These are phyloP conservation scores for Neurospora sp. DNA, from an alignment of 495 filamentous ascomycete genomes.

Conservation along the genomic window DNA sequence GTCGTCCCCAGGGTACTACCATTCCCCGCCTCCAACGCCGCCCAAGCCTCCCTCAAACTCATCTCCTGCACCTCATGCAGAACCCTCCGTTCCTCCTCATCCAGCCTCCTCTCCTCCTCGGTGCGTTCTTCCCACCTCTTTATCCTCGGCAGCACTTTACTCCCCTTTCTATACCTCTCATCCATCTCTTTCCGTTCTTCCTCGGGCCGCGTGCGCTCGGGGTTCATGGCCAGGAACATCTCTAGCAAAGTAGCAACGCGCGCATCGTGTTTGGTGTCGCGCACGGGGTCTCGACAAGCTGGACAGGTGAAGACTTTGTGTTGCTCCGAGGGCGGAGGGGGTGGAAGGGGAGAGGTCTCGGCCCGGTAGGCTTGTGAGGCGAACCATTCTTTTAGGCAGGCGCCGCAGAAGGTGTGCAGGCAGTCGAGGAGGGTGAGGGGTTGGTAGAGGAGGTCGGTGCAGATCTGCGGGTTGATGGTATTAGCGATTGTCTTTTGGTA, in stretches of 20 bases:
- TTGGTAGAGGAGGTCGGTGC: conserved; percentile 90
- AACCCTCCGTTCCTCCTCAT: conserved; percentile 58
- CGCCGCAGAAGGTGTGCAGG: conserved; percentile 92
- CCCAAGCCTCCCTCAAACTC: conserved; percentile 55
- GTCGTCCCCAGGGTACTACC: conserved; percentile 52
- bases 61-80: conserved; percentile 59
- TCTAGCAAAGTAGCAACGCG: conserved; percentile 75
- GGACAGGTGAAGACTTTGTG: conserved; percentile 67
- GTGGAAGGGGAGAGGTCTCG: conserved; percentile 31
- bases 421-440: conserved; percentile 95
- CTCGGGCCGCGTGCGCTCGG: conserved; percentile 51
- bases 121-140: conserved; percentile 33
- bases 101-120: conserved; percentile 36
- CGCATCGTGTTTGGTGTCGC: conserved; percentile 74
- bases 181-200: conserved; percentile 64
- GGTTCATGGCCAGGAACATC: conserved; percentile 65
- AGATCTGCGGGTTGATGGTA: conserved; percentile 54
- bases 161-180: conserved; percentile 63
- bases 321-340: conserved; percentile 34
- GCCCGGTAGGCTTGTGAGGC: conserved; percentile 41
- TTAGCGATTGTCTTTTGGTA: neutral
- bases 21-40: conserved; percentile 32
- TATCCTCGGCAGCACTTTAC: conserved; percentile 54
- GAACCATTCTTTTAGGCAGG: conserved; percentile 94
- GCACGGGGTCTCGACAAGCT: conserved; percentile 76